phyloP scores from a whole-genome alignment of 2,329 filamentous ascomycete genomes.

The Fusarium burgessii region DNA sequence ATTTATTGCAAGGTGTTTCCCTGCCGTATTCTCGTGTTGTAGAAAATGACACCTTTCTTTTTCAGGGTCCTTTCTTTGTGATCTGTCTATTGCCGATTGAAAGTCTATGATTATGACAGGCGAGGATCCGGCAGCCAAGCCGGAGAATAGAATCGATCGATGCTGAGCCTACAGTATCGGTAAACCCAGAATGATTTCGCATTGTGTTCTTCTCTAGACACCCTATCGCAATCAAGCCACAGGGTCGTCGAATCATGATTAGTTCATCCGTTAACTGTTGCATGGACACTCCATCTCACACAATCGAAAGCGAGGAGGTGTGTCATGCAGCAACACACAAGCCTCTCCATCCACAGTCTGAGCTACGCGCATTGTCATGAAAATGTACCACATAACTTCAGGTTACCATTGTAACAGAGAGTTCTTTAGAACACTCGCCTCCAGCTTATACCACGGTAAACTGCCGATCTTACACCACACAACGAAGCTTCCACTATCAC shows the following conservation, averaged over 20 bases:
- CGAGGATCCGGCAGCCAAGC: background rate
- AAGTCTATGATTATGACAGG: constrained; percentile 11
- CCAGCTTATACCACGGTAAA: constrained; percentile 2
- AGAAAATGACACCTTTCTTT: background rate
- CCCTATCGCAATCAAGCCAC: background rate
- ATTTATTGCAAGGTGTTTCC: constrained; percentile 5
- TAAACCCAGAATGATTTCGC: background rate
- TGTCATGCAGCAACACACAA: constrained; percentile 1
- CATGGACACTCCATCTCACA: background rate
- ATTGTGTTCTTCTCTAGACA: background rate
- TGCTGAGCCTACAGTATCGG: background rate
- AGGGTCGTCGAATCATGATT: background rate
- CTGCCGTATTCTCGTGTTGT: background rate
- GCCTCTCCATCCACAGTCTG: background rate
- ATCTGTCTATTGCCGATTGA: constrained; percentile 1
- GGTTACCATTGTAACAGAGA: background rate
- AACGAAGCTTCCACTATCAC: constrained; percentile 9
- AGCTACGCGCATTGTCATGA: constrained; percentile 2
- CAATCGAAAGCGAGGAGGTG: constrained; percentile 1
- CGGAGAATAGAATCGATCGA: background rate
- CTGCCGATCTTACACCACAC: constrained; percentile 21
- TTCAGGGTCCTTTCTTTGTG: constrained; percentile 17
- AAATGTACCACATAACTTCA: background rate
- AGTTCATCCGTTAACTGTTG: background rate
- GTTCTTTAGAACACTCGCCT: background rate